Evolutionary conservation across 345 rosid genomes (phyloP), one percentile per base, ranked within the genome.

Genomic region (Heritiera fomes): DNA sequence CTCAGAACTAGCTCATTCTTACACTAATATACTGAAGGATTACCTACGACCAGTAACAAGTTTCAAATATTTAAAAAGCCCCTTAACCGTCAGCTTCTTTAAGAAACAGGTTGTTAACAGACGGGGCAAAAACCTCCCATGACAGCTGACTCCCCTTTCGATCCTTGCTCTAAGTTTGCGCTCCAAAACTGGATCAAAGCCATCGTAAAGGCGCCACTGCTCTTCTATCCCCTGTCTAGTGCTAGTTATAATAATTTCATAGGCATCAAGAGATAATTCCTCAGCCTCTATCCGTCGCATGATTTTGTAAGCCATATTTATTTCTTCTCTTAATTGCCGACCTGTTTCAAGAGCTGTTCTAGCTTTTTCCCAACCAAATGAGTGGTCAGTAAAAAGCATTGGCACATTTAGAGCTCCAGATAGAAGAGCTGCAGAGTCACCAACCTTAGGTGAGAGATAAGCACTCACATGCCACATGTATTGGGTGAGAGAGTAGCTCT

Each of bases 391-490:
- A 71, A 92, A 91, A 77, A 91, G 89, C 97, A 91, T 91, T 14
- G 97, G 95, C 53, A 93, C 97, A 71, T 91, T 93, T 30, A 91
- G 75, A 82, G 93, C 94, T 14, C 97, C 97, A 69, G 97, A 91
- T 46, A 93, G 78, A 83, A 91, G 95, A 78, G 95, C 91, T 23
- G 90, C 89, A 55, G 95, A 88, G 71, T 93, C 89, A 47, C 95
- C 97, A 18, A n/a, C n/a, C n/a, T n/a, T n/a, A n/a, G n/a, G n/a
- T n/a, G n/a, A n/a, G n/a, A n/a, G n/a, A n/a, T n/a, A n/a, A n/a
- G n/a, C n/a, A n/a, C n/a, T n/a, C n/a, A n/a, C n/a, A n/a, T n/a
- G n/a, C n/a, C n/a, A n/a, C n/a, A n/a, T n/a, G n/a, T n/a, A n/a
- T n/a, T n/a, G n/a, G n/a, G n/a, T n/a, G n/a, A n/a, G n/a, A n/a